Conservation (phyloP, 495 filamentous ascomycete genomes). For the Hyaloscypha bicolor region DNA sequence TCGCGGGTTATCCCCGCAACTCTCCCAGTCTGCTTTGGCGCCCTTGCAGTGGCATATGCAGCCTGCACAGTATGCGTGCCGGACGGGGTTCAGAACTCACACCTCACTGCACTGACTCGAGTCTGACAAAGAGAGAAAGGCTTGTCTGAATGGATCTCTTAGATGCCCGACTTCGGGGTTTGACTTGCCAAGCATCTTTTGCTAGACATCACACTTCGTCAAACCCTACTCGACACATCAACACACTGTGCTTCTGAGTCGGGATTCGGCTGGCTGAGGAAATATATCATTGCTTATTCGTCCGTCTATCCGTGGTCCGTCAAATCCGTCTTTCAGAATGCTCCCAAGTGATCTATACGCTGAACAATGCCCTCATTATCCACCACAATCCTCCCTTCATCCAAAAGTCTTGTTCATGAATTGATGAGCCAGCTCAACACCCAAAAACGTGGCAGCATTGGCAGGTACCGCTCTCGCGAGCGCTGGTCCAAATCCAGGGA, state of each 20-base stretch:
- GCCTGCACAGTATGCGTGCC: too few species aligned
- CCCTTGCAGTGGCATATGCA: neutral
- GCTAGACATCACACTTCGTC: neutral
- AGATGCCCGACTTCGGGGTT: too few species aligned
- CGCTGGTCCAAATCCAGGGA: constrained; percentile 93
- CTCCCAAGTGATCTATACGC: neutral
- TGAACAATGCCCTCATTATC: neutral
- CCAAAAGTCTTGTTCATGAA: constrained; percentile 76
- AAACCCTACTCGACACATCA: too few species aligned
- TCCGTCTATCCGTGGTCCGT: neutral
- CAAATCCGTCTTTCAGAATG: neutral
- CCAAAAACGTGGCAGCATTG: constrained; percentile 76
- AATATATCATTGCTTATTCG: neutral
- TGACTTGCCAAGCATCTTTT: too few species aligned
- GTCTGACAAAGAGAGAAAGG: too few species aligned
- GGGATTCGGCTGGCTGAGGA: neutral
- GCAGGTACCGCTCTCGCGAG: constrained; percentile 92
- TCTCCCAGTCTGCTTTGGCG: neutral
- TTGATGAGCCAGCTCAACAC: constrained; percentile 81
- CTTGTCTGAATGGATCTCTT: too few species aligned
- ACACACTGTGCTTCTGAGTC: too few species aligned
- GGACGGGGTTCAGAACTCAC: too few species aligned
- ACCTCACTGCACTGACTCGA: too few species aligned
- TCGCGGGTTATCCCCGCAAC: neutral
- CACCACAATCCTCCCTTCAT: neutral